phyloP scores from a whole-genome alignment of 139 green algal species.

The Micromonas pusilla region DNA sequence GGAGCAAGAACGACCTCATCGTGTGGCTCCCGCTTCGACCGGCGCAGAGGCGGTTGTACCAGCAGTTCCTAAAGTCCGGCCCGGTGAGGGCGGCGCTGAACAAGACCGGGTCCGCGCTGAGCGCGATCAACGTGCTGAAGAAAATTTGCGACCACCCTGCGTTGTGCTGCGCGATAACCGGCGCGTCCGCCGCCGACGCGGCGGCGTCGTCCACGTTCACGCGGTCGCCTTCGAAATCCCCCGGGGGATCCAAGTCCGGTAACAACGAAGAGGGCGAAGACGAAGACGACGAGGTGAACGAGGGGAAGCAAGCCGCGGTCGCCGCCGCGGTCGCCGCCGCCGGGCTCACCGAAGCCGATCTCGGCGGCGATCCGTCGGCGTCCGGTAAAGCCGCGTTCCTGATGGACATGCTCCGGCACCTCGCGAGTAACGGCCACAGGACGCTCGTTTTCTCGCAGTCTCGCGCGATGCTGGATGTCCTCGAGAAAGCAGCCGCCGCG shows the following conservation, averaged over 20 bases:
- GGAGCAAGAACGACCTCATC: constrained; percentile 86
- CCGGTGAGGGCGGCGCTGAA: constrained; percentile 67
- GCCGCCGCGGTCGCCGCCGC: constrained; percentile 36
- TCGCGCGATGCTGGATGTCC: constrained; percentile 67
- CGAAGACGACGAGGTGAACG: constrained; percentile 11
- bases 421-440: constrained; percentile 56
- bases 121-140: constrained; percentile 50
- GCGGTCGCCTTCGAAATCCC: not conserved
- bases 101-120: constrained; percentile 63
- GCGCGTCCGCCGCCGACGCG: constrained; percentile 43
- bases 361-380: not conserved
- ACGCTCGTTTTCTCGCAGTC: constrained; percentile 86
- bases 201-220: not conserved
- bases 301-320: not conserved
- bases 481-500: constrained; percentile 46
- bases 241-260: not conserved
- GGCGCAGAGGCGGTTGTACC: constrained; percentile 35
- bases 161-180: constrained; percentile 54
- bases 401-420: constrained; percentile 43
- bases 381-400: constrained; percentile 81
- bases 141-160: constrained; percentile 87
- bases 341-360: constrained; percentile 1
- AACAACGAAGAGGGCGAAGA: constrained; percentile 39
- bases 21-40: constrained; percentile 79
- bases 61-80: constrained; percentile 40